Evolutionary conservation across 495 filamentous ascomycete species (phyloP), one percentile per base, ranked within the genome.

Genomic region (Aspergillus leporis): DNA sequence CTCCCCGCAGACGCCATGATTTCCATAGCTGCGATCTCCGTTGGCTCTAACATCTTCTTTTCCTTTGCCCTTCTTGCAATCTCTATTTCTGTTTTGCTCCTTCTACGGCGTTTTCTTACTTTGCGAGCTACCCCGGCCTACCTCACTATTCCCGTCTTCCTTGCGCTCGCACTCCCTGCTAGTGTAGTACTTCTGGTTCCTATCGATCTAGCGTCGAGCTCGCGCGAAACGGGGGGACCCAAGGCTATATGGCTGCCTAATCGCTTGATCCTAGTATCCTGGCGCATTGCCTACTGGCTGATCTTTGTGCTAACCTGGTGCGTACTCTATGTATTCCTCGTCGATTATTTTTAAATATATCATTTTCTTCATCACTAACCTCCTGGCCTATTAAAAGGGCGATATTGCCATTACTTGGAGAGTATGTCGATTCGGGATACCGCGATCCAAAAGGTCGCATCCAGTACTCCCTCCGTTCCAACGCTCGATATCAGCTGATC

Each of bases 221-320:
- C 88, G 18, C 83, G 85, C 55, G 85, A 92, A 61, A 87, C 89
- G 58, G 81, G 75, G 16, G 83, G 81, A 5, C 82, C 85, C 22
- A 85, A 85, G 61, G 86, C 86, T 25, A 85, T 88, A 51, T 86
- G 84, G 83, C 70, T 87, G 18, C 87, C 90, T 8, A 80, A 87
- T 56, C 76, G 83, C 30, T 79, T 90, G 34, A 75, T 96, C 45
- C 79, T 91, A 61, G 89, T 97, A 5, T 86, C 85, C 61, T 98
- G 94, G 94, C 82, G 93, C 55, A 90, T 98, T 51, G 86, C 89
- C 32, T 98, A 98, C 75, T 98, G 94, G 94, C 78, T 98, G 46
- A 97, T 93, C 23, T 98, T 98, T 68, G 84, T 85, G 49, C 79
- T 98, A 65, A 98, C 94, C 36, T 98, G 94, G 93, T 93, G 77